These are phyloP conservation scores for Lithocarpus polystachyus DNA, from an alignment of 306 rosid species.

Conservation along the genomic window DNA sequence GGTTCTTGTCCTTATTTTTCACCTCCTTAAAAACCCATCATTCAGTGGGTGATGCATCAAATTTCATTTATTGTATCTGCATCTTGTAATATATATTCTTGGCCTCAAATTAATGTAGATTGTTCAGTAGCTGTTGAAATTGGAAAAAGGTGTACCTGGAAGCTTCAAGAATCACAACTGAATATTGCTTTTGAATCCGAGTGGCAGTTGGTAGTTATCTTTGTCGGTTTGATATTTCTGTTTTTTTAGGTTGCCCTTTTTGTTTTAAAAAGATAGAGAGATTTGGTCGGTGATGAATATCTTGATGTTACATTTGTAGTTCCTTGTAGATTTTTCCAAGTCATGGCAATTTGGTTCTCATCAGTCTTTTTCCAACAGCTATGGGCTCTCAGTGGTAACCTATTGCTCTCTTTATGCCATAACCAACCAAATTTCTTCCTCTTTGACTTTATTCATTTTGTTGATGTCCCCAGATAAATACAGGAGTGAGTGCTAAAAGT, in stretches of 20 bases:
- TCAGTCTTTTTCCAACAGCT: conserved; percentile 19
- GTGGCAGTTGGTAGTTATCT: conserved; percentile 39
- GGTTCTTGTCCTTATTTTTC: conserved; percentile 27
- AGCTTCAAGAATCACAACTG: conserved; percentile 46
- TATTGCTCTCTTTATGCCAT: conserved; percentile 26
- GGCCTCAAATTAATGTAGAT: conserved; percentile 52
- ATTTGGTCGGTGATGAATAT: conserved; percentile 14
- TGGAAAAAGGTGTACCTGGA: conserved; percentile 44
- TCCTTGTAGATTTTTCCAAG: conserved; percentile 32
- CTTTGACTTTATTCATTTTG: background rate
- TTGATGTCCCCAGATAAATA: background rate
- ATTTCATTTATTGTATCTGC: conserved; percentile 23
- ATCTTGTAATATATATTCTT: conserved; percentile 33
- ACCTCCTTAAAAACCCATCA: background rate
- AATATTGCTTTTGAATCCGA: conserved; percentile 49
- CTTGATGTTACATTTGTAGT: conserved; percentile 34
- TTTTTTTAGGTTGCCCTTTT: conserved; percentile 8
- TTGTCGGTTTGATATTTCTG: conserved; percentile 42
- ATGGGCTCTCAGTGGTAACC: conserved; percentile 25
- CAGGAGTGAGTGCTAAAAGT: background rate
- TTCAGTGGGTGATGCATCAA: conserved; percentile 18
- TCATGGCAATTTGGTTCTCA: conserved; percentile 37
- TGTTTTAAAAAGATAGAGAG: conserved; percentile 17
- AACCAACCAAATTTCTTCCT: background rate
- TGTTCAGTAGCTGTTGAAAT: conserved; percentile 45